Conservation (phyloP, 805 yeast species). For the Torulaspora maleeae region DNA sequence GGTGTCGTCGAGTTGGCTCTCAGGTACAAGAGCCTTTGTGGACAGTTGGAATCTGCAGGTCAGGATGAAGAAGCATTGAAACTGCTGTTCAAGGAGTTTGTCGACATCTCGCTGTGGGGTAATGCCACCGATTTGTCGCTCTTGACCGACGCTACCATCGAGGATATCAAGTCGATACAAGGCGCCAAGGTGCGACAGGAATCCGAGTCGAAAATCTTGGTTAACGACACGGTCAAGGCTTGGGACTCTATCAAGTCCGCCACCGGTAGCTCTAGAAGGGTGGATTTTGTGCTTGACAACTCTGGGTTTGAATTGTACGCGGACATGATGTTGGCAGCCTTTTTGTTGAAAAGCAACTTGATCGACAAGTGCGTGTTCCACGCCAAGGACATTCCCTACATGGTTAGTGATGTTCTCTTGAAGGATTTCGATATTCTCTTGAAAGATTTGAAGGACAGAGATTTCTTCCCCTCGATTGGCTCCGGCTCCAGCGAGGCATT, state of each 20-base stretch:
- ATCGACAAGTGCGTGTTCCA: constrained; percentile 67
- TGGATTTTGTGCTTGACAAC: constrained; percentile 86
- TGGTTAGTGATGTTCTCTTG: constrained; percentile 92
- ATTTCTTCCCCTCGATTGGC: constrained; percentile 43
- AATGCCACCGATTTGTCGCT: constrained; percentile 94
- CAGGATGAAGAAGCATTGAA: constrained; percentile 39
- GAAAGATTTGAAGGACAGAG: constrained; percentile 48
- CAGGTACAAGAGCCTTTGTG: constrained; percentile 46
- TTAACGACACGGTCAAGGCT: constrained; percentile 65
- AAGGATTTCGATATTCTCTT: constrained; percentile 65
- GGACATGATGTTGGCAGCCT: constrained; percentile 64
- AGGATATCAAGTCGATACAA: constrained; percentile 86
- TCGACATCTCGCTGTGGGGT: constrained; percentile 94
- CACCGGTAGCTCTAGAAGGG: constrained; percentile 35
- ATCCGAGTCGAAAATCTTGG: constrained; percentile 71
- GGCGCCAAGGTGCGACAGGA: constrained; percentile 82
- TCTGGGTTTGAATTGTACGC: constrained; percentile 93
- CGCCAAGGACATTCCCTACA: constrained; percentile 91
- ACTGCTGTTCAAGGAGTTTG: constrained; percentile 71
- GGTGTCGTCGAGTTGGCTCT: constrained; percentile 82
- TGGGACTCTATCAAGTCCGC: constrained; percentile 46
- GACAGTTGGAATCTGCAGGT: constrained; percentile 23
- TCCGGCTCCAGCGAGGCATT: constrained; percentile 38
- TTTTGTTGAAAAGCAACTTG: constrained; percentile 66
- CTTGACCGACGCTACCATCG: constrained; percentile 80